Conservation (phyloP, 345 rosid species). For the Hypericum perforatum region DNA sequence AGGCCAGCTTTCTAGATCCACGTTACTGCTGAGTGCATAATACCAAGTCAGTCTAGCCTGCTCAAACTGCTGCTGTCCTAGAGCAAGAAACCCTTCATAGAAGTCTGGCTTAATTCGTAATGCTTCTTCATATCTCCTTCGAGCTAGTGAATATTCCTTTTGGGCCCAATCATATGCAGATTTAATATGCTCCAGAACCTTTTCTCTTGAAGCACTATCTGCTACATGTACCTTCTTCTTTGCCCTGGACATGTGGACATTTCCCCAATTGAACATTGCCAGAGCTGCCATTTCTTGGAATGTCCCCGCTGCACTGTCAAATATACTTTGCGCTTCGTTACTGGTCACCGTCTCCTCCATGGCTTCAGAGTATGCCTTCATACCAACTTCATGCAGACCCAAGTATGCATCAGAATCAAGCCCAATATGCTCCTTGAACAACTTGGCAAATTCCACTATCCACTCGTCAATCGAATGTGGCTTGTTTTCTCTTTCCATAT, state of each 20-base stretch:
- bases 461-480: conserved; percentile 56
- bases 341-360: conserved; percentile 87
- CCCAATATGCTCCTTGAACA: conserved; percentile 71
- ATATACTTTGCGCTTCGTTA: conserved; percentile 69
- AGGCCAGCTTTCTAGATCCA: conserved; percentile 57
- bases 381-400: conserved; percentile 73
- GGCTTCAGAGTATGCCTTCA: conserved; percentile 77
- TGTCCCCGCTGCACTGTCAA: conserved; percentile 58
- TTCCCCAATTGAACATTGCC: conserved; percentile 84
- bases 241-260: conserved; percentile 76
- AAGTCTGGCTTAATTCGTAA: conserved; percentile 70
- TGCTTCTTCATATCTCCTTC: conserved; percentile 65
- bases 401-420: conserved; percentile 54
- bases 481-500: conserved; percentile 22
- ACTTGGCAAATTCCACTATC: conserved; percentile 69
- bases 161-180: conserved; percentile 50
- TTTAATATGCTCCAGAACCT: conserved; percentile 40
- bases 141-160: conserved; percentile 45
- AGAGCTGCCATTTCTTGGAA: conserved; percentile 85
- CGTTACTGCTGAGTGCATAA: conserved; percentile 45
- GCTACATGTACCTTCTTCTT: conserved; percentile 51
- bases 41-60: conserved; percentile 87
- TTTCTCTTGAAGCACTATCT: conserved; percentile 49
- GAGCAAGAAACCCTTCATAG: conserved; percentile 57
- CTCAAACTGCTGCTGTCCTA: conserved; percentile 78